These are phyloP conservation scores for Neospermospora avenae DNA, from an alignment of 2,329 filamentous ascomycete genomes.

Conservation along the genomic window DNA sequence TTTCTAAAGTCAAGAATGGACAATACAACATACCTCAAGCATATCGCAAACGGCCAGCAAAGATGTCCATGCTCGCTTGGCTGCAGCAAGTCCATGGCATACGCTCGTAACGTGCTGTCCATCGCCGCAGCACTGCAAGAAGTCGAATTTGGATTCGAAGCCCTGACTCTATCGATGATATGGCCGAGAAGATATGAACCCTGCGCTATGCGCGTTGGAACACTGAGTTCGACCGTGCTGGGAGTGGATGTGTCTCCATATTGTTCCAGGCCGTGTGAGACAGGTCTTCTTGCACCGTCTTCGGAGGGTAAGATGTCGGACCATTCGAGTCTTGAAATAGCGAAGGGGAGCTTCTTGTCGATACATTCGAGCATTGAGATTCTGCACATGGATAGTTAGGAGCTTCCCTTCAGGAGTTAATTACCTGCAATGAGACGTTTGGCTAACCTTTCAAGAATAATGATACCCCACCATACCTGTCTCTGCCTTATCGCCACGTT, in stretches of 20 bases:
- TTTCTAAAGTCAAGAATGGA: not conserved
- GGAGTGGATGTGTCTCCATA: not conserved
- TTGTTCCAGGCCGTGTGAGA: not conserved
- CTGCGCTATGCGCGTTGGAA: constrained; percentile 6
- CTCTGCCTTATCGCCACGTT: constrained; percentile 4
- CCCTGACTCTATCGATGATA: constrained; percentile 3
- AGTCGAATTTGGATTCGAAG: not conserved
- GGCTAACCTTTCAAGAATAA: constrained; percentile 19
- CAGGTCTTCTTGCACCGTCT: not conserved
- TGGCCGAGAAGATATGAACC: constrained; percentile 4
- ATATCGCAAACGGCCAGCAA: constrained; percentile 3
- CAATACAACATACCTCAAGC: not conserved
- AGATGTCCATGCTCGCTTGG: not conserved
- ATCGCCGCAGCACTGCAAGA: constrained; percentile 2
- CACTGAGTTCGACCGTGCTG: not conserved
- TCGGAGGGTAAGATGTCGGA: not conserved
- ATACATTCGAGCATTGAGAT: not conserved
- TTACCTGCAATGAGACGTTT: too few relatives aligned
- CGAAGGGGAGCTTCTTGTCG: not conserved
- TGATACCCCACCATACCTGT: constrained; percentile 22
- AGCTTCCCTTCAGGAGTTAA: not conserved
- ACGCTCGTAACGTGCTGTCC: not conserved
- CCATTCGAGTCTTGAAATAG: constrained; percentile 5
- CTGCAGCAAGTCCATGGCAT: constrained; percentile 6
- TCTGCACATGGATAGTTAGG: not conserved